Evolutionary conservation across 805 yeast genomes (phyloP).

Genomic region (Yarrowia deformans): DNA sequence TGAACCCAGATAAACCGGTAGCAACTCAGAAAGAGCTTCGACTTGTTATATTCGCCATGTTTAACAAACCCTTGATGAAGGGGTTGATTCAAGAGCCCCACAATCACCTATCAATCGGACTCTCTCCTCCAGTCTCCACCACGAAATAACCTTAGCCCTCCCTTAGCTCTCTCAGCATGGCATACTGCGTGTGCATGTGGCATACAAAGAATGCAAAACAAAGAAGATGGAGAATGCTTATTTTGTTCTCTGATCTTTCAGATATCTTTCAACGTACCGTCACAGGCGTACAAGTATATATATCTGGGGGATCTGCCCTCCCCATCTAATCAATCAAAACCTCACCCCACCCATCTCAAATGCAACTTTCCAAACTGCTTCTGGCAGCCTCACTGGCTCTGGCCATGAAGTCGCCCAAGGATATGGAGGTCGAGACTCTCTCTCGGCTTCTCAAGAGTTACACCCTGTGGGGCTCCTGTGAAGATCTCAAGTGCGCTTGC

Average conservation of each 20-base stretch:
- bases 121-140: too few species aligned
- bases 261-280: too few species aligned
- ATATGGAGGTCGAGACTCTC: slow-evolving; percentile 22
- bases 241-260: slow-evolving; percentile 1
- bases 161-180: too few species aligned
- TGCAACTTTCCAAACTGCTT: slow-evolving; percentile 13
- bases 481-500: slow-evolving; percentile 49
- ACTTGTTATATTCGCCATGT: too few species aligned
- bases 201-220: background rate
- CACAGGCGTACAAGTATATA: slow-evolving; percentile 7
- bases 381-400: slow-evolving; percentile 10
- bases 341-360: background rate
- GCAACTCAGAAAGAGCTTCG: too few species aligned
- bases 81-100: too few species aligned
- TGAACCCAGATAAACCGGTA: too few species aligned
- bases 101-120: too few species aligned
- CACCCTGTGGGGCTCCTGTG: slow-evolving; percentile 40
- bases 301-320: background rate
- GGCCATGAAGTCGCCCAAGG: slow-evolving; percentile 12
- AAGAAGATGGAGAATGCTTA: background rate
- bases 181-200: too few species aligned
- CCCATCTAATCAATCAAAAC: slow-evolving; percentile 31
- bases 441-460: slow-evolving; percentile 16
- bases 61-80: too few species aligned
- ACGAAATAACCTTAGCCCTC: too few species aligned